phyloP scores from a whole-genome alignment of 257 asterid species.

The Salvia miltiorrhiza region DNA sequence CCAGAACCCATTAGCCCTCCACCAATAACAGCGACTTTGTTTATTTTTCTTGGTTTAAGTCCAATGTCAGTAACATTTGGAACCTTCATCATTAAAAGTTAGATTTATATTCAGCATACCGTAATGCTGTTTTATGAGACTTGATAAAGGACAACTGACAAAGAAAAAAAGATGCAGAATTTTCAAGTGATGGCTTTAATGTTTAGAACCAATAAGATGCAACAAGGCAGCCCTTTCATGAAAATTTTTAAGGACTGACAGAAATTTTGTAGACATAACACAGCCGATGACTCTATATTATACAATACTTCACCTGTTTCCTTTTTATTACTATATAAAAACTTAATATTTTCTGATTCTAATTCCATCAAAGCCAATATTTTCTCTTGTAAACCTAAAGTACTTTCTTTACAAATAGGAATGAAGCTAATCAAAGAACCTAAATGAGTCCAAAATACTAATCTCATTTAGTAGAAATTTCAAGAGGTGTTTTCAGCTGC shows the following conservation, averaged over 20 bases:
- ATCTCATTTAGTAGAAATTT: not conserved
- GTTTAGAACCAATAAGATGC: constrained; percentile 11
- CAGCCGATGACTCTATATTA: not conserved
- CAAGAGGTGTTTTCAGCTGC: not conserved
- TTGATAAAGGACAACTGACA: not conserved
- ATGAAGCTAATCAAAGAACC: not conserved
- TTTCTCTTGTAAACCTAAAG: not conserved
- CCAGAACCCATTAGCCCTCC: constrained; percentile 99
- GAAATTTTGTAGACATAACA: not conserved
- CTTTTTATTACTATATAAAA: not conserved
- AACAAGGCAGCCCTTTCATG: not conserved
- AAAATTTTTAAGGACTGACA: not conserved
- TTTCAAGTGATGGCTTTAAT: not conserved
- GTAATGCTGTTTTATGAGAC: not conserved
- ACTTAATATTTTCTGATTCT: not conserved
- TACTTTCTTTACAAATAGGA: not conserved
- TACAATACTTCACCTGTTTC: not conserved
- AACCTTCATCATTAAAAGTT: constrained; percentile 43
- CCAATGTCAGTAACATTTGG: constrained; percentile 90
- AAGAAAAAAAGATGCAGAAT: not conserved
- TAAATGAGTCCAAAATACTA: not conserved
- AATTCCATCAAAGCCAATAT: not conserved
- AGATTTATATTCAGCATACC: not conserved
- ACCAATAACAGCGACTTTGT: constrained; percentile 89
- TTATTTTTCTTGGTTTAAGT: constrained; percentile 78